Evolutionary conservation across 1,284 basidiomycete species (phyloP).

Genomic region (Tausonia pullulans): DNA sequence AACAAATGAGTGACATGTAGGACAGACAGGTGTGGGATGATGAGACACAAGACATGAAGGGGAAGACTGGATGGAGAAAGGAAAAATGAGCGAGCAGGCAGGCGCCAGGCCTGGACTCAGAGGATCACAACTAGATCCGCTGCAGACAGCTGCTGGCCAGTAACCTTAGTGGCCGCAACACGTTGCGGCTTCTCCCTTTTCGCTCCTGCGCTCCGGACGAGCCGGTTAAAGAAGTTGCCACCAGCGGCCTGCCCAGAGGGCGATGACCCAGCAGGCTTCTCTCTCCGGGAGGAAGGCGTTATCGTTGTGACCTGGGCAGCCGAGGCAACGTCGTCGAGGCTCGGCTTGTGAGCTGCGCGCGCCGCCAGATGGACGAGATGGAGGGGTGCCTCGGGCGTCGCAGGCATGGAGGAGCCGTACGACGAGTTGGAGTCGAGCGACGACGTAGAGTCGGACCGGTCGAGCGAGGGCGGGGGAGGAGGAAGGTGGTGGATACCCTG

Average conservation of each 20-base stretch:
- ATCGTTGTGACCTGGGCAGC: not conserved
- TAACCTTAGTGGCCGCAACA: too few species aligned
- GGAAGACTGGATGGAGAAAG: too few species aligned
- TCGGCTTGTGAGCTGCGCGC: not conserved
- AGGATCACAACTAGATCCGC: too few species aligned
- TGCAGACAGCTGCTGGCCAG: too few species aligned
- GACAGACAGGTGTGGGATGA: too few species aligned
- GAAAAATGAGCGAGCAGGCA: too few species aligned
- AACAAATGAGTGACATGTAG: too few species aligned
- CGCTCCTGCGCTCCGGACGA: not conserved
- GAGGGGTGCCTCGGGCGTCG: not conserved
- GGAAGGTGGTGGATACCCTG: slow-evolving; percentile 6
- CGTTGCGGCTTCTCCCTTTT: too few species aligned
- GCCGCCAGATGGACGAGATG: not conserved
- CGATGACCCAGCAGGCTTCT: not conserved
- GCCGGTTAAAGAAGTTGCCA: not conserved
- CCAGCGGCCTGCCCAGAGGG: not conserved
- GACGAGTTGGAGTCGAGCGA: slow-evolving; percentile 30
- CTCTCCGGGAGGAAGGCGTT: not conserved
- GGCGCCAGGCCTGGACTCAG: too few species aligned
- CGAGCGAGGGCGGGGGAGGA: slow-evolving; percentile 28
- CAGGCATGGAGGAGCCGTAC: not conserved
- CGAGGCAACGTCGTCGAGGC: not conserved
- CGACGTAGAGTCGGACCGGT: slow-evolving; percentile 33
- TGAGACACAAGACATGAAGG: too few species aligned